Evolutionary conservation across 768 basidiomycete genomes (phyloP), one percentile per base, ranked within the genome.

Genomic region (Terana coerulea): DNA sequence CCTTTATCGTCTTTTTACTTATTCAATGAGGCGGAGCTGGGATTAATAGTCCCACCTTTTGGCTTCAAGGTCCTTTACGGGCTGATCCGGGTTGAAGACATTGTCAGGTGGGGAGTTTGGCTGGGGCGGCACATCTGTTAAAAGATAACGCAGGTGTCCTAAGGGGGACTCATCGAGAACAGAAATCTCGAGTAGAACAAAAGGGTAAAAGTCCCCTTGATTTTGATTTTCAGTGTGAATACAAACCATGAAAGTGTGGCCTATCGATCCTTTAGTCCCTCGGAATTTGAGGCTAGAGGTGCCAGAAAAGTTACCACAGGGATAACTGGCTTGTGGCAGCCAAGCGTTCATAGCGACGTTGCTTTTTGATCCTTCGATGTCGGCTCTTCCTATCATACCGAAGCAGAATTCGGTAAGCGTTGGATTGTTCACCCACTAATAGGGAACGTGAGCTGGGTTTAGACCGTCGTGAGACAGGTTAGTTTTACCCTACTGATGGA

Each of bases 401-500:
- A 83, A 82, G 81, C 80, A 83, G 79, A 83, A 83, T 81, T 83
- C 78, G 77, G 79, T 81, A 82, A 82, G 80, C 77, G 78, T 83
- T 83, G 81, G 81, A 84, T 83, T 82, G 80, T 84, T 84, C 82
- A 84, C 81, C 81, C 81, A 78, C 75, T 76, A 81, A 82, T 83
- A 83, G 81, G 83, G 80, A 84, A 81, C 76, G 77, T 82, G 81
- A 82, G 81, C 81, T 83, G 81, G 81, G 81, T 83, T 84, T 84
- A 83, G 82, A 83, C 82, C 79, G 76, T 84, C 78, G 79, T 84
- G 82, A 83, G 83, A 85, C 81, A 84, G 83, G 81, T 84, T 85
- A 84, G 81, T 85, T 84, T 84, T 85, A 84, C 82, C 80, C 81
- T 85, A 82, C 80, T 84, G 80, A 83, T 84, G 82, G 76, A 78